Percentiles rank a stretch among this genome's conserved stretches.
Conservation (phyloP, 2,329 filamentous ascomycete genomes). For the Colletotrichum filicis region DNA sequence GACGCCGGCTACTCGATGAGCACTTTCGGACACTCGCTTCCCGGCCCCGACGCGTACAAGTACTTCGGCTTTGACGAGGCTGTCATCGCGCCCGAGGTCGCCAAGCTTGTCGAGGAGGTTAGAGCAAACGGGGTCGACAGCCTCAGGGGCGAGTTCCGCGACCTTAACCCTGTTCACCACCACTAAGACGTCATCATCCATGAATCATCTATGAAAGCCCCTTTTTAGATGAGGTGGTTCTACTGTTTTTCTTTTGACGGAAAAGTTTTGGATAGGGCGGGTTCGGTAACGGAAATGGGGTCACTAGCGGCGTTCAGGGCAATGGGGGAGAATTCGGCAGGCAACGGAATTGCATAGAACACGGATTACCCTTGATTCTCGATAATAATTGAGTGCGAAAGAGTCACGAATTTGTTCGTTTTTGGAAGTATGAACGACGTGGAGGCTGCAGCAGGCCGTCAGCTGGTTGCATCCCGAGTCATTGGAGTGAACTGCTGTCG, state of each 20-base stretch:
- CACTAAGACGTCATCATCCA: conserved; percentile 5
- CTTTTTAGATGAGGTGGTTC: neutral
- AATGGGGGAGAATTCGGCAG: conserved; percentile 5
- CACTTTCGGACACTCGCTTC: conserved; percentile 66
- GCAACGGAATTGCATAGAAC: conserved; percentile 19
- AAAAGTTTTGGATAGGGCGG: neutral
- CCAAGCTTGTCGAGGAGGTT: conserved; percentile 41
- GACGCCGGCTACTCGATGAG: conserved; percentile 65
- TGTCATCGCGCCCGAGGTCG: conserved; percentile 51
- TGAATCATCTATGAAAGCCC: neutral
- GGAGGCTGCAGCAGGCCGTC: neutral
- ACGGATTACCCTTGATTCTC: conserved; percentile 25
- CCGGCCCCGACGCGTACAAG: conserved; percentile 62
- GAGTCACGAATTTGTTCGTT: conserved; percentile 3
- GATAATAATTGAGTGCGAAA: conserved; percentile 8
- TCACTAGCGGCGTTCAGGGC: conserved; percentile 15
- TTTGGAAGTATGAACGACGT: neutral
- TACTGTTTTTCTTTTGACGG: neutral
- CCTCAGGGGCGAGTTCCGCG: conserved; percentile 40
- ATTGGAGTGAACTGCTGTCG: conserved; percentile 8
- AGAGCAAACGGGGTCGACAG: conserved; percentile 37
- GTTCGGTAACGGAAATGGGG: neutral
- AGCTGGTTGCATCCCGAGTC: conserved; percentile 5
- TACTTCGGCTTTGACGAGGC: conserved; percentile 62
- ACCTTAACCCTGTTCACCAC: conserved; percentile 37